Evolutionary conservation across 2,329 filamentous ascomycete species (phyloP).

Genomic region (Paraphaeosphaeria sporulosa): DNA sequence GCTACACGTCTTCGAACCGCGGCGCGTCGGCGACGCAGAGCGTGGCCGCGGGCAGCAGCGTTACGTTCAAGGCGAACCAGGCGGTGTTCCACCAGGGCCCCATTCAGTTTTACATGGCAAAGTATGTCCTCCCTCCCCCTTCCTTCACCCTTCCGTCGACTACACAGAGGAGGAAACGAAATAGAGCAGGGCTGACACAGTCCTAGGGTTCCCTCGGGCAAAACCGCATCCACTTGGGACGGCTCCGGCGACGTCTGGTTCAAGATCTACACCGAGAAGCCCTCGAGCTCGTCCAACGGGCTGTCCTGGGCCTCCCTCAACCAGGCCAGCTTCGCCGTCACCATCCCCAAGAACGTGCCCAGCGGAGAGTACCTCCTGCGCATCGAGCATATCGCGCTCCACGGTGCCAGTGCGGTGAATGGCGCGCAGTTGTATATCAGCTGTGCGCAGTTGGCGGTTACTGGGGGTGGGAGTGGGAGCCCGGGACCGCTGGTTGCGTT

Average conservation of each 20-base stretch:
- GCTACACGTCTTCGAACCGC: constrained; percentile 35
- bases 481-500: constrained; percentile 45
- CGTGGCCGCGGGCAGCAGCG: constrained; percentile 40
- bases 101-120: constrained; percentile 49
- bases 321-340: constrained; percentile 29
- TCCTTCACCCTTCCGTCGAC: too few relatives aligned
- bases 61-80: constrained; percentile 41
- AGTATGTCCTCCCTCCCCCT: constrained; percentile 10
- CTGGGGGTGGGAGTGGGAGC: constrained; percentile 35
- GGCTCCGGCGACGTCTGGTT: constrained; percentile 48
- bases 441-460: constrained; percentile 52
- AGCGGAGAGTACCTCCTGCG: constrained; percentile 42
- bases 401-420: constrained; percentile 28
- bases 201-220: constrained; percentile 33
- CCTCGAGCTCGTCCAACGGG: constrained; percentile 18
- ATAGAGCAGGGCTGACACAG: neutral
- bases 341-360: constrained; percentile 46
- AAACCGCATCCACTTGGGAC: constrained; percentile 39
- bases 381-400: constrained; percentile 34
- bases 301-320: constrained; percentile 37
- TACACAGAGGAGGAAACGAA: too few relatives aligned
- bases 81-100: constrained; percentile 47
- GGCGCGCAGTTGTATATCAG: constrained; percentile 51
- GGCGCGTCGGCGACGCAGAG: constrained; percentile 26
- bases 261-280: constrained; percentile 43